phyloP scores from a whole-genome alignment of 345 rosid species.

The Zanthoxylum bungeanum region DNA sequence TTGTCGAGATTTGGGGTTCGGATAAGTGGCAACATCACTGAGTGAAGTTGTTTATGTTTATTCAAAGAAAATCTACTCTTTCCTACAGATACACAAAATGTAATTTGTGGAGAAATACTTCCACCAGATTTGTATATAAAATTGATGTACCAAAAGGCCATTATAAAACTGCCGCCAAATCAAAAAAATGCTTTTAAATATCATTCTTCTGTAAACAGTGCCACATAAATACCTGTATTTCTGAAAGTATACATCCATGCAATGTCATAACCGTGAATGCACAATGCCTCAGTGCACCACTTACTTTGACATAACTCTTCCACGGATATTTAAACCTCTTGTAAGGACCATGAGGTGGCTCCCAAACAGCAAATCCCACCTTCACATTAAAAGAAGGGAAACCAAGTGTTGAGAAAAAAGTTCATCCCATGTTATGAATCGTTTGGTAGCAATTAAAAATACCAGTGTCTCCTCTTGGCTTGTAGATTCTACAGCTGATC shows the following conservation, averaged over 20 bases:
- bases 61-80: too few species aligned
- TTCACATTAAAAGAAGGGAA: conserved; percentile 23
- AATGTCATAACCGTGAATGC: conserved; percentile 96
- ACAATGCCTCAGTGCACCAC: conserved; percentile 88
- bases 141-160: too few species aligned
- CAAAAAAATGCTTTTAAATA: neutral
- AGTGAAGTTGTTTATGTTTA: too few species aligned
- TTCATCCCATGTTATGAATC: too few species aligned
- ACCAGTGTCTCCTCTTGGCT: conserved; percentile 88
- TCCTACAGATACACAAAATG: too few species aligned
- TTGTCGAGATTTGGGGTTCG: too few species aligned
- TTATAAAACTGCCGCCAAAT: neutral
- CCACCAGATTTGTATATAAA: too few species aligned
- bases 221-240: conserved; percentile 74
- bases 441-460: conserved; percentile 10
- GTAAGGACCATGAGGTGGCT: conserved; percentile 91
- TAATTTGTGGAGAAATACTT: too few species aligned
- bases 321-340: conserved; percentile 71
- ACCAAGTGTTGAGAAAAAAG: too few species aligned
- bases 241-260: conserved; percentile 90
- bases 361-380: conserved; percentile 84
- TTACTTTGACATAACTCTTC: conserved; percentile 67
- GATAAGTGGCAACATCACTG: too few species aligned
- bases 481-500: conserved; percentile 78
- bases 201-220: neutral